Base-by-base conservation (phyloP, 306 rosid genomes). In the Pterocarpus macrocarpus region DNA sequence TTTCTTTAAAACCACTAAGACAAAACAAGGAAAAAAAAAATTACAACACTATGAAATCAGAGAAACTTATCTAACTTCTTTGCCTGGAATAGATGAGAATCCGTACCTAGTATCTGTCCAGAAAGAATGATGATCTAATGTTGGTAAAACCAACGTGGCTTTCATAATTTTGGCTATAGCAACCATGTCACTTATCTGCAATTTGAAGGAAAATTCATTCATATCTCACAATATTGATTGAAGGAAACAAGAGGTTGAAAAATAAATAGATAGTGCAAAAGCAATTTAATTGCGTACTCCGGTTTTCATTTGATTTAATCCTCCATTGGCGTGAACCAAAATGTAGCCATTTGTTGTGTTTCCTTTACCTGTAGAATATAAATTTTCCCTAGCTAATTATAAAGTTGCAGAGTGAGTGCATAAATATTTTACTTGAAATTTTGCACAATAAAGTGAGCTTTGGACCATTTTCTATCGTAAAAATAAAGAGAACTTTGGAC, bases 131-230 rank as follows among this genome's bases (percentile, higher is more conserved):
- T 89, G 90, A 80, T 92, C 97, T 76, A 92, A 78, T 62, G 89
- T 89, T 75, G 95, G 97, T 16, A 92, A 72, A 77, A 92, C 89
- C 65, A 91, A 73, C 62, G 94, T 88, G 12, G 94, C 94, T 78
- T 91, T 75, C 95, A 90, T 92, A 7, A 89, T 80, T 81, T 88
- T 92, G 58, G 97, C 91, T 64, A 86, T 71, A 7, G 95, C 95
- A 62, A 89, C 95, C 95, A 91, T 86, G 81, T 90, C 95, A 84
- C 94, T 84, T 78, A 89, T 92, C 97, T 92, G 85, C 80, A 85
- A 62, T 34, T 8, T 5, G 9, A 73, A 55, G 33, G 1, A 49
- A 76, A 50, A 33, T 53, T 53, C 43, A 32, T 43, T 12, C 0
- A 61, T 44, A 57, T 56, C 5, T 71, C 56, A 47, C 5, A 55